Evolutionary conservation across 2,329 filamentous ascomycete genomes (phyloP).

Genomic region (Rhinocladiella mackenziei): DNA sequence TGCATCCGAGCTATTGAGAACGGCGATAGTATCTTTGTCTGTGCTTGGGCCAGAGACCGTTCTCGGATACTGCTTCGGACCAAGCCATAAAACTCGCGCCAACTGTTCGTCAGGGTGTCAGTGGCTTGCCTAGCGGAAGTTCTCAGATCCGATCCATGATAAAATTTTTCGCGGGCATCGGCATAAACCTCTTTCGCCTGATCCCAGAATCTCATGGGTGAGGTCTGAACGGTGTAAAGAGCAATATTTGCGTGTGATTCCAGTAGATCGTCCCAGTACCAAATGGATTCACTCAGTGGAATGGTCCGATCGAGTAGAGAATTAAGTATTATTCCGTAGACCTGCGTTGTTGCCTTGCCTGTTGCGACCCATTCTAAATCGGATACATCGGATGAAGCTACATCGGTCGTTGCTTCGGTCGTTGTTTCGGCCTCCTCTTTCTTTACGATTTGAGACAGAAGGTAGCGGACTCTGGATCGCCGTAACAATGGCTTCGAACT

Average conservation of each 20-base stretch:
- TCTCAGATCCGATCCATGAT: constrained; percentile 29
- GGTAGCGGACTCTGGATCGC: constrained; percentile 54
- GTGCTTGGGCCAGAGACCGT: constrained; percentile 66
- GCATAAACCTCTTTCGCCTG: constrained; percentile 67
- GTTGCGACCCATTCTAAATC: constrained; percentile 88
- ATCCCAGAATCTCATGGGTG: constrained; percentile 68
- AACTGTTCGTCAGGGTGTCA: constrained; percentile 40
- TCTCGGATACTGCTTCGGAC: constrained; percentile 72
- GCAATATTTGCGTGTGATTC: constrained; percentile 73
- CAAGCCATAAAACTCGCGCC: constrained; percentile 70
- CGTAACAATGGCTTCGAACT: constrained; percentile 61
- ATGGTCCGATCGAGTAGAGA: constrained; percentile 22
- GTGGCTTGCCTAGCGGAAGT: constrained; percentile 28
- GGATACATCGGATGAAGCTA: constrained; percentile 39
- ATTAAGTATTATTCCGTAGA: constrained; percentile 58
- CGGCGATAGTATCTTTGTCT: constrained; percentile 69
- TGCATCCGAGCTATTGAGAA: constrained; percentile 71
- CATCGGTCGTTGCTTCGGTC: constrained; percentile 30
- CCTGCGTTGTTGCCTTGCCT: constrained; percentile 87
- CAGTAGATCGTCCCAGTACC: constrained; percentile 92
- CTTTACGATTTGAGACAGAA: constrained; percentile 58
- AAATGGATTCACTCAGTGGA: constrained; percentile 77
- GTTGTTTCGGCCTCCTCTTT: constrained; percentile 30
- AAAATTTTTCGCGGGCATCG: constrained; percentile 30
- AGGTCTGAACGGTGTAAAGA: constrained; percentile 81